phyloP scores from a whole-genome alignment of 495 filamentous ascomycete species.

The Aspergillus olivimuriae region DNA sequence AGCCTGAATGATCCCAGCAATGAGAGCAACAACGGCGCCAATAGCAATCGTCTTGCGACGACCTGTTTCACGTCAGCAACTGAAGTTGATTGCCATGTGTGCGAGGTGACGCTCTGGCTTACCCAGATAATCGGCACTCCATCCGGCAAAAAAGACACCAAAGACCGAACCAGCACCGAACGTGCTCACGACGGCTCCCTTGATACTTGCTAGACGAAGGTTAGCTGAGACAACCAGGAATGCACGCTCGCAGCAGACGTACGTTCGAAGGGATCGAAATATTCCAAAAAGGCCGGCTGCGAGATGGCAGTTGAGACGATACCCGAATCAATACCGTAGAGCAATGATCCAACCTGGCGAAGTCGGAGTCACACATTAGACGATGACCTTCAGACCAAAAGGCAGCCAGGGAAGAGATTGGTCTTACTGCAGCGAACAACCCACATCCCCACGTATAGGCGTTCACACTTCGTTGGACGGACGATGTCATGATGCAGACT shows the following conservation, averaged over 20 bases:
- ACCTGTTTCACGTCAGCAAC: not conserved
- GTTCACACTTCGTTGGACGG: not conserved
- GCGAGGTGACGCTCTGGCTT: not conserved
- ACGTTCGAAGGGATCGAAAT: conserved; percentile 5
- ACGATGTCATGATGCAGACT: not conserved
- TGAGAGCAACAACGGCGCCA: conserved; percentile 4
- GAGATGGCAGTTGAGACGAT: conserved; percentile 7
- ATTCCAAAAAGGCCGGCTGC: conserved; percentile 2
- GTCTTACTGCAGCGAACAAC: conserved; percentile 5
- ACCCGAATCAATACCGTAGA: conserved; percentile 8
- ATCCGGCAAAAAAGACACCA: conserved; percentile 8
- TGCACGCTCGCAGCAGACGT: not conserved
- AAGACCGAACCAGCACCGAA: conserved; percentile 7
- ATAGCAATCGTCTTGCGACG: conserved; percentile 7
- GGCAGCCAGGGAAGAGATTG: not conserved
- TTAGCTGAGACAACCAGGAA: too few relatives aligned
- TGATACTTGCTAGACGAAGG: conserved; percentile 3
- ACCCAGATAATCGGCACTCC: conserved; percentile 7
- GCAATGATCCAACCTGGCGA: conserved; percentile 4
- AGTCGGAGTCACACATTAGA: not conserved
- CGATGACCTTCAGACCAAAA: not conserved
- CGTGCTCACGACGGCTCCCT: conserved; percentile 3
- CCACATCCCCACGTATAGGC: conserved; percentile 7
- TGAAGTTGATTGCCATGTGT: not conserved
- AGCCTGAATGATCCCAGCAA: conserved; percentile 7